phyloP scores from a whole-genome alignment of 2,329 filamentous ascomycete species.

The Cytospora schulzeri region DNA sequence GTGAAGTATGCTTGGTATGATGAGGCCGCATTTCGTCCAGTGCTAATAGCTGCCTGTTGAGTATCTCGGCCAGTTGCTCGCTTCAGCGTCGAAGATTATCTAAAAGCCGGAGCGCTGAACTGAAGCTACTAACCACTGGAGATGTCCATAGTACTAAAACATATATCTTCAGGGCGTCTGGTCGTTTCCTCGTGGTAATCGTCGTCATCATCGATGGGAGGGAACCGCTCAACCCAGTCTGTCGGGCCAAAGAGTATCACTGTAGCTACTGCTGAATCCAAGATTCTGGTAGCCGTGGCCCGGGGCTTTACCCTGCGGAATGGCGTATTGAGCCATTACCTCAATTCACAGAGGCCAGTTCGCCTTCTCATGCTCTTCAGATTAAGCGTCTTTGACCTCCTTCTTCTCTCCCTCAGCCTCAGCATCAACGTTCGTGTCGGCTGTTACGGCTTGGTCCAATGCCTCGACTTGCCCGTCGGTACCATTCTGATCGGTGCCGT shows the following conservation, averaged over 20 bases:
- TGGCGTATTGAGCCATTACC: neutral
- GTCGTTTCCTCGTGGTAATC: neutral
- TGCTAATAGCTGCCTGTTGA: neutral
- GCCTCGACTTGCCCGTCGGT: conserved; percentile 2
- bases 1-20: neutral
- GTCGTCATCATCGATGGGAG: neutral
- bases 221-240: too few species aligned
- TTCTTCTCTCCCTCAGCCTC: conserved; percentile 1
- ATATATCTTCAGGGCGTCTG: neutral
- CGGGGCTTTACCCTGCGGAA: too few species aligned
- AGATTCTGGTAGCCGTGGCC: neutral
- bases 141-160: conserved; percentile 1
- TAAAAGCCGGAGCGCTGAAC: conserved; percentile 7
- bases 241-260: too few species aligned
- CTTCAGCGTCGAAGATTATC: conserved; percentile 12
- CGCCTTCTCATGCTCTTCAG: neutral
- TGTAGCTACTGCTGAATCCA: neutral
- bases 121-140: neutral
- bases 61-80: neutral
- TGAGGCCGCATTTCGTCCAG: neutral
- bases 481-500: neutral
- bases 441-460: neutral
- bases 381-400: neutral
- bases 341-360: neutral
- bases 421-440: conserved; percentile 6